Percentiles rank a stretch among this genome's conserved stretches.
phyloP scores from a whole-genome alignment of 345 rosid genomes.

The Acer yangbiense region DNA sequence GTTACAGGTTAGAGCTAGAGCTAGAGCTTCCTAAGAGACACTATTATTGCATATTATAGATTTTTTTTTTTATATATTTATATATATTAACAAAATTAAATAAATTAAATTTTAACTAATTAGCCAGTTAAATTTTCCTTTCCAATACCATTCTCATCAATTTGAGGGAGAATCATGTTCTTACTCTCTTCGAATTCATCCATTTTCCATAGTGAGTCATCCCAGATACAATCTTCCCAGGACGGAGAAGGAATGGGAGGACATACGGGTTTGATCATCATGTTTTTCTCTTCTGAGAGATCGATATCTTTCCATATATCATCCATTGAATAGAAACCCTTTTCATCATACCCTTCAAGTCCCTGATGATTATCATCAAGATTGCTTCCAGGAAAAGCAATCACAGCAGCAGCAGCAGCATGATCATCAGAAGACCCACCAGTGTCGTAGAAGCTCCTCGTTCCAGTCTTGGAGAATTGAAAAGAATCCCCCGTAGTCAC shows the following conservation, averaged over 20 bases:
- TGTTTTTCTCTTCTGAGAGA: slow-evolving; percentile 46
- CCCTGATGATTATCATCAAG: slow-evolving; percentile 36
- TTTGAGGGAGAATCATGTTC: slow-evolving; percentile 48
- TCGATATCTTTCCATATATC: slow-evolving; percentile 92
- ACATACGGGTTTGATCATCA: no score
- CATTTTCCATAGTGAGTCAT: slow-evolving; percentile 71
- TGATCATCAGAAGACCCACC: slow-evolving; percentile 50
- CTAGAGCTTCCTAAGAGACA: slow-evolving; percentile 30
- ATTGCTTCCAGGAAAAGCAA: slow-evolving; percentile 31
- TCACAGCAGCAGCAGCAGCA: no score
- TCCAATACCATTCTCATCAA: slow-evolving; percentile 38
- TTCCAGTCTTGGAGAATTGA: slow-evolving; percentile 49
- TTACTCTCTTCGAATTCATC: slow-evolving; percentile 52
- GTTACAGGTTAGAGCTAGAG: slow-evolving; percentile 35
- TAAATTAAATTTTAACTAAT: slow-evolving; percentile 58
- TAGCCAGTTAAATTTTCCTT: slow-evolving; percentile 45
- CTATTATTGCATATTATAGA: slow-evolving; percentile 22
- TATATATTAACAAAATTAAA: slow-evolving; percentile 43
- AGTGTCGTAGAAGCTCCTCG: slow-evolving; percentile 73
- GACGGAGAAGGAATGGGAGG: slow-evolving; percentile 44
- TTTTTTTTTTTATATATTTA: no score
- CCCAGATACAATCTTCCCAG: slow-evolving; percentile 59
- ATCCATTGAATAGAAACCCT: slow-evolving; percentile 60
- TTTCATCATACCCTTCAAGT: slow-evolving; percentile 48
- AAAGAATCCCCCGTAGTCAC: slow-evolving; percentile 46